Evolutionary conservation across 1,284 basidiomycete species (phyloP).

Genomic region (Gomphus sp.): DNA sequence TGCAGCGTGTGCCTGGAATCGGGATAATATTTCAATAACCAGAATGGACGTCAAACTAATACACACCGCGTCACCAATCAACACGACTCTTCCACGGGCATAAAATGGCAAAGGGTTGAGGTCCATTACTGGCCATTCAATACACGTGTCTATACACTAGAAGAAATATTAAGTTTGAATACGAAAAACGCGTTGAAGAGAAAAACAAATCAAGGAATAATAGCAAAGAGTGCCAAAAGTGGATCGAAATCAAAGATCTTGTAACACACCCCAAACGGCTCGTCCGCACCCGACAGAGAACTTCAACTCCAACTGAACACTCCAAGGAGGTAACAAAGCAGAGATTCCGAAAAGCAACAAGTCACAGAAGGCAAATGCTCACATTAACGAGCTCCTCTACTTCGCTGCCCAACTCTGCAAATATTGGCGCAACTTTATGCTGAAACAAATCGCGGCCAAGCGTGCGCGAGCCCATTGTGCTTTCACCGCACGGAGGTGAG

Average conservation of each 20-base stretch:
- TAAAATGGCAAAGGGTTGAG: slow-evolving; percentile 30
- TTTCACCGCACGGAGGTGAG: neutral
- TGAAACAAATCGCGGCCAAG: neutral
- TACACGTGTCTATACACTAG: slow-evolving; percentile 15
- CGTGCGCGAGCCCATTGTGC: neutral
- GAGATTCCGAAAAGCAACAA: slow-evolving; percentile 28
- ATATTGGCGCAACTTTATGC: neutral
- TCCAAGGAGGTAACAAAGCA: neutral
- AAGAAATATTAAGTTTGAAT: neutral
- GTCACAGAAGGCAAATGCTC: slow-evolving; percentile 2
- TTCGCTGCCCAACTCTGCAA: slow-evolving; percentile 18
- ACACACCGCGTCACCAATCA: slow-evolving; percentile 42
- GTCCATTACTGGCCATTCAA: slow-evolving; percentile 24
- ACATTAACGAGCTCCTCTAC: slow-evolving; percentile 22
- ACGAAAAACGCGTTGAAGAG: no score
- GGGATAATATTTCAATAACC: no score
- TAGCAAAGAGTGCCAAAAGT: no score
- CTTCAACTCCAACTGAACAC: no score
- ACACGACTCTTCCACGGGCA: slow-evolving; percentile 29
- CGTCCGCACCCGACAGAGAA: no score
- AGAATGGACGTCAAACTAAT: no score
- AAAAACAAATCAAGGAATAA: no score
- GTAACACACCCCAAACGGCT: no score
- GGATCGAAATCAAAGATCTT: no score
- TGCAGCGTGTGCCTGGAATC: slow-evolving; percentile 40